Conservation (phyloP, 1,284 basidiomycete species). For the Microbotryum scabiosae region DNA sequence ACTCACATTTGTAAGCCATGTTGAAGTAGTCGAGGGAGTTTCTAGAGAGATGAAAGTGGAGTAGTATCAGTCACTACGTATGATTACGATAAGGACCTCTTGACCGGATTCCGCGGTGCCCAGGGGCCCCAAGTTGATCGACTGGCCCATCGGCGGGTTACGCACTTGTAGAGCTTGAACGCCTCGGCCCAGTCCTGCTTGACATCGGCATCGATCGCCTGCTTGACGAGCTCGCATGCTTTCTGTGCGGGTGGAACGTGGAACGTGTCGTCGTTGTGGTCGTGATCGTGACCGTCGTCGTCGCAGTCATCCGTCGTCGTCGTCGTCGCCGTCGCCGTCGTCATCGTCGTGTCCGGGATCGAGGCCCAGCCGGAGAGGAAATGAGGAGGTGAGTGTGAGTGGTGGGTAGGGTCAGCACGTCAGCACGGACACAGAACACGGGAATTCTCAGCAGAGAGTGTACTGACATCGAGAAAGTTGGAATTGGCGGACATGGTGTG, state of each 20-base stretch:
- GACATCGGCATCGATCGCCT: slow-evolving; percentile 86
- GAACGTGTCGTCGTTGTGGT: neutral
- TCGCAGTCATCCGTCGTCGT: neutral
- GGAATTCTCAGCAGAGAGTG: neutral
- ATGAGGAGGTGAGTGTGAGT: neutral
- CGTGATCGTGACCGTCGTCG: neutral
- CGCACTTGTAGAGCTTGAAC: slow-evolving; percentile 58
- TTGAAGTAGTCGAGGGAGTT: slow-evolving; percentile 98
- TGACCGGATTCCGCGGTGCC: slow-evolving; percentile 9
- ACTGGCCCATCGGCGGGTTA: neutral
- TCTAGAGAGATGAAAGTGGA: slow-evolving; percentile 49
- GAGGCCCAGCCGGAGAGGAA: neutral
- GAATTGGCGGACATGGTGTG: slow-evolving; percentile 38
- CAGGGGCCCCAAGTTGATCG: slow-evolving; percentile 14
- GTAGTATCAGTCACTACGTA: too few species aligned
- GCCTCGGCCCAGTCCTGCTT: slow-evolving; percentile 92
- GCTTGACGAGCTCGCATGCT: slow-evolving; percentile 87
- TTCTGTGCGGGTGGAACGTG: slow-evolving; percentile 48
- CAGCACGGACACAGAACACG: neutral
- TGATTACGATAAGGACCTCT: too few species aligned
- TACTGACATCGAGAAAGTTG: slow-evolving; percentile 48
- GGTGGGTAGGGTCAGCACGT: neutral
- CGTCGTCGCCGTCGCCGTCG: neutral
- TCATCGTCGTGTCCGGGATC: neutral
- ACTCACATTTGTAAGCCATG: slow-evolving; percentile 71